These are phyloP conservation scores for Rhodotorula sp. DNA, from an alignment of 1,284 basidiomycete genomes.

Conservation along the genomic window DNA sequence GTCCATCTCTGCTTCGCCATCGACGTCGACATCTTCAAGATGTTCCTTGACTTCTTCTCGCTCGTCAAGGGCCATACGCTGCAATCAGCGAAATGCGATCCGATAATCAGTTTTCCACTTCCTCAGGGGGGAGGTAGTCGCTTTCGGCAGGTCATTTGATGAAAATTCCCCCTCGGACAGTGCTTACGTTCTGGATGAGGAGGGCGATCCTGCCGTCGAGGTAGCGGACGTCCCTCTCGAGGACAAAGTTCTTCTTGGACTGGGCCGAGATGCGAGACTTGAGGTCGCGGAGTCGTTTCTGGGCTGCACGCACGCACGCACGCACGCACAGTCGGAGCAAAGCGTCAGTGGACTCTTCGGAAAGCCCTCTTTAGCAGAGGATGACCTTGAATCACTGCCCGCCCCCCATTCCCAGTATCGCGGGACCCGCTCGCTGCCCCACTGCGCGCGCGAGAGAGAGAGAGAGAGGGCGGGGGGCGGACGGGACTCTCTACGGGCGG, in stretches of 20 bases:
- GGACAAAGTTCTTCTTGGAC: constrained; percentile 98
- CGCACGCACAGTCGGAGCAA: background rate
- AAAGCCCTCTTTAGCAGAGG: background rate
- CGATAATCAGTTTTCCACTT: background rate
- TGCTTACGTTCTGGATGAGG: constrained; percentile 88
- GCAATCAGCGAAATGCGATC: background rate
- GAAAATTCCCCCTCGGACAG: too few species aligned
- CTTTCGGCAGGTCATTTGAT: too few species aligned
- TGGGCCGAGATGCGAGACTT: constrained; percentile 97
- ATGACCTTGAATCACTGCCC: too few species aligned
- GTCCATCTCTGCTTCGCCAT: constrained; percentile 59
- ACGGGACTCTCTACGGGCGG: background rate
- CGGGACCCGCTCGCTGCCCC: background rate
- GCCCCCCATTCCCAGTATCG: too few species aligned
- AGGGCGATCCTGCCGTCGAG: constrained; percentile 96
- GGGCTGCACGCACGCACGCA: constrained; percentile 58
- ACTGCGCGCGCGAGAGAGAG: background rate
- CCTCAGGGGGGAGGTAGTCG: too few species aligned
- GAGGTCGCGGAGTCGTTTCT: constrained; percentile 90
- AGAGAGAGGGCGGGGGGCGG: background rate
- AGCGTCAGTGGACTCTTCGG: background rate
- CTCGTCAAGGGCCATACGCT: constrained; percentile 48
- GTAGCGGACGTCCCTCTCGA: constrained; percentile 96
- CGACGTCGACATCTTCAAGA: constrained; percentile 83
- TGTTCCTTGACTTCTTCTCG: constrained; percentile 85